A percentile compares a stretch with the other conserved stretches of the same genome.
Conservation (phyloP, 2,329 filamentous ascomycete genomes). For the Cladophialophora yegresii region DNA sequence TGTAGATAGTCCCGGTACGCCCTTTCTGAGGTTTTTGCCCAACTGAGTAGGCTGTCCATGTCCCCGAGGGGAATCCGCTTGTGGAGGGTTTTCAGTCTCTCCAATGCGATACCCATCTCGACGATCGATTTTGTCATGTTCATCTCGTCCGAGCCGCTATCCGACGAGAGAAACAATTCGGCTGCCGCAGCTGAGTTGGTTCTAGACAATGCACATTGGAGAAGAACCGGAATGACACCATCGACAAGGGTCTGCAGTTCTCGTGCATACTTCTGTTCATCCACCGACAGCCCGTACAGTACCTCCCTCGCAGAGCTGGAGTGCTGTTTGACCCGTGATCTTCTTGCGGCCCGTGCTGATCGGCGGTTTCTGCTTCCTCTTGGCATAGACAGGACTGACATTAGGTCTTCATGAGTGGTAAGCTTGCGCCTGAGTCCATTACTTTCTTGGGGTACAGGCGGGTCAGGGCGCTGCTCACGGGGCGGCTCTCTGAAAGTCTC, state of each 20-base stretch:
- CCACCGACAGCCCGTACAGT: constrained; percentile 74
- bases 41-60: constrained; percentile 70
- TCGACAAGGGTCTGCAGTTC: constrained; percentile 92
- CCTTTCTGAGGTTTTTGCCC: constrained; percentile 76
- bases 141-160: constrained; percentile 57
- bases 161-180: constrained; percentile 66
- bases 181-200: constrained; percentile 64
- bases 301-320: constrained; percentile 70
- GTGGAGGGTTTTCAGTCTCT: constrained; percentile 79
- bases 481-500: constrained; percentile 49
- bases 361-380: constrained; percentile 66
- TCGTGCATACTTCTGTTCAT: constrained; percentile 84
- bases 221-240: constrained; percentile 87
- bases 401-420: constrained; percentile 89
- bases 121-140: constrained; percentile 82
- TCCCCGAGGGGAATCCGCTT: constrained; percentile 75
- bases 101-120: constrained; percentile 87
- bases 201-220: constrained; percentile 79
- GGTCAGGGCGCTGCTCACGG: constrained; percentile 35
- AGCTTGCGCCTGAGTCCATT: constrained; percentile 68
- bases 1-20: constrained; percentile 84
- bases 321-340: constrained; percentile 58
- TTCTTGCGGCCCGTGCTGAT: constrained; percentile 76
- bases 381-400: constrained; percentile 80
- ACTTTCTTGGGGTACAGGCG: constrained; percentile 46